phyloP scores from a whole-genome alignment of 2,329 filamentous ascomycete species.

The Alternaria sp. region DNA sequence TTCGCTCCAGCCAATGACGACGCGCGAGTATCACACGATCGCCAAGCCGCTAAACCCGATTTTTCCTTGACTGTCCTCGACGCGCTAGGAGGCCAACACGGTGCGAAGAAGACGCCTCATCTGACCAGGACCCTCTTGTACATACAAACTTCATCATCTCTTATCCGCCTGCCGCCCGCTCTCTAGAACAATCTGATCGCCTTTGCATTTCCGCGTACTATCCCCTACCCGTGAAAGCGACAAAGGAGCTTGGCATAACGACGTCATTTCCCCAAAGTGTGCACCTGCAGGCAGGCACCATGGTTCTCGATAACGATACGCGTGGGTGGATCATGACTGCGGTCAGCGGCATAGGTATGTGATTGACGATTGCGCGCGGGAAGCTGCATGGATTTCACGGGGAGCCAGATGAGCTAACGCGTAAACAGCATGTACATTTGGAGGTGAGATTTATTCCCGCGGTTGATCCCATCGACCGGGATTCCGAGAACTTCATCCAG shows the following conservation, averaged over 20 bases:
- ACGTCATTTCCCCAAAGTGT: constrained; percentile 28
- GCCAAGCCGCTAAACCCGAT: constrained; percentile 14
- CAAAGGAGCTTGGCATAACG: constrained; percentile 9
- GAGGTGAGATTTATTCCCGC: constrained; percentile 30
- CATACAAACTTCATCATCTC: constrained; percentile 1
- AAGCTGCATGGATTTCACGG: neutral
- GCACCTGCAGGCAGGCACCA: constrained; percentile 15
- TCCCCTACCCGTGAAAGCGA: neutral
- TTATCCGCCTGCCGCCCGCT: constrained; percentile 1
- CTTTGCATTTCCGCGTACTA: neutral
- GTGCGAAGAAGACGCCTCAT: constrained; percentile 15
- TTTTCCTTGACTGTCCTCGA: neutral
- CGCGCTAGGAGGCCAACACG: constrained; percentile 21
- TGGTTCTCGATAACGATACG: constrained; percentile 65
- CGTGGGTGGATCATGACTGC: constrained; percentile 91
- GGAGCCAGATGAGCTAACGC: constrained; percentile 18
- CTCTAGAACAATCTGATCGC: neutral
- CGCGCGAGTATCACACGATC: constrained; percentile 3
- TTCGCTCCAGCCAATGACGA: constrained; percentile 5
- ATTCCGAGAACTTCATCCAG: neutral
- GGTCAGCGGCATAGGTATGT: constrained; percentile 76
- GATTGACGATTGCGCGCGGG: constrained; percentile 31
- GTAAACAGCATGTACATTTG: constrained; percentile 45
- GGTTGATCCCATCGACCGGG: neutral
- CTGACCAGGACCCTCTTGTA: constrained; percentile 12